Conservation (phyloP, 1,139 yeast genomes). For the Yamadazyma kanchanaburiensis region DNA sequence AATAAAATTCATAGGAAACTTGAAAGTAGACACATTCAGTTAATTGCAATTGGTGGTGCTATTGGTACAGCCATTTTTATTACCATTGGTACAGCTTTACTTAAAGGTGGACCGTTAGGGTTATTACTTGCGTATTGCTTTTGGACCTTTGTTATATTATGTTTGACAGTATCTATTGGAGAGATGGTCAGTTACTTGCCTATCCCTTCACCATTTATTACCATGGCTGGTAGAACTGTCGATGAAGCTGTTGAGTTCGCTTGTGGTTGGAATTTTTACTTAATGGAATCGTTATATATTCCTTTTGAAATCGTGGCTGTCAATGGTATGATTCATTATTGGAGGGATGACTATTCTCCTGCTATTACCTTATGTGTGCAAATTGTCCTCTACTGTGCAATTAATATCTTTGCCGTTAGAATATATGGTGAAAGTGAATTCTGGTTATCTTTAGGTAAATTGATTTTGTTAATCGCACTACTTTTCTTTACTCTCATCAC, state of each 20-base stretch:
- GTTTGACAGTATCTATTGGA: constrained; percentile 68
- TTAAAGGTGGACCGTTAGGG: constrained; percentile 44
- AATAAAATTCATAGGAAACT: constrained; percentile 38
- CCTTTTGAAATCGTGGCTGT: constrained; percentile 81
- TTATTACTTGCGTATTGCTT: constrained; percentile 36
- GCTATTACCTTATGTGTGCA: constrained; percentile 63
- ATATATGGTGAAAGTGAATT: constrained; percentile 76
- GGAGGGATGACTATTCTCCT: constrained; percentile 70
- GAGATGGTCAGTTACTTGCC: constrained; percentile 83
- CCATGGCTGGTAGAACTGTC: constrained; percentile 50
- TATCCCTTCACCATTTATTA: constrained; percentile 56
- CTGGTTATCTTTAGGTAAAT: constrained; percentile 72
- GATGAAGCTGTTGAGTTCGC: constrained; percentile 72
- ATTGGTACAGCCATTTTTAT: constrained; percentile 60
- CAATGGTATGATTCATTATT: constrained; percentile 69
- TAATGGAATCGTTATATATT: constrained; percentile 67
- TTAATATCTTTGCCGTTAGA: constrained; percentile 68
- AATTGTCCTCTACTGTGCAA: constrained; percentile 53
- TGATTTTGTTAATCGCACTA: constrained; percentile 64
- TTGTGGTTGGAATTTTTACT: constrained; percentile 81
- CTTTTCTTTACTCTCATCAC: constrained; percentile 68
- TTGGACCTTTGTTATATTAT: constrained; percentile 51
- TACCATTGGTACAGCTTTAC: constrained; percentile 42
- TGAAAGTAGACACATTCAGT: too few relatives aligned
- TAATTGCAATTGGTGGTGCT: constrained; percentile 83